These are phyloP conservation scores for Penicillium olsonii DNA, from an alignment of 2,329 filamentous ascomycete species.

Conservation along the genomic window DNA sequence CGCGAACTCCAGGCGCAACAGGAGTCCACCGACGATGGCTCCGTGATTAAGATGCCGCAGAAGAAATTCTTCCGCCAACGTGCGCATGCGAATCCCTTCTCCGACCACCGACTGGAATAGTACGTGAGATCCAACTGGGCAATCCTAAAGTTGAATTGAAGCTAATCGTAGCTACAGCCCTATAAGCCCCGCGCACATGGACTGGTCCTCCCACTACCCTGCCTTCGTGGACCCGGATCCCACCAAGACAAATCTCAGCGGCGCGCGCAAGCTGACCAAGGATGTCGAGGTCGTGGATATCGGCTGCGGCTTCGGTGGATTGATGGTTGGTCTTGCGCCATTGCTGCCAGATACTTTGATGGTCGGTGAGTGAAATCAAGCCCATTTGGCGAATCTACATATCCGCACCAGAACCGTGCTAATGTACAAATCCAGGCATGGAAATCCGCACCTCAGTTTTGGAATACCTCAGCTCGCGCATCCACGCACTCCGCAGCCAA, in stretches of 20 bases:
- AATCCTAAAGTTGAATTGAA: slow-evolving; percentile 1
- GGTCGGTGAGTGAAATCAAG: slow-evolving; percentile 61
- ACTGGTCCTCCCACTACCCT: slow-evolving; percentile 85
- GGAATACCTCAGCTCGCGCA: slow-evolving; percentile 85
- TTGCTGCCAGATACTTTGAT: slow-evolving; percentile 79
- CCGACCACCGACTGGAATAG: slow-evolving; percentile 89
- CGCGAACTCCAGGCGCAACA: slow-evolving; percentile 24
- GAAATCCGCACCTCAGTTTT: slow-evolving; percentile 91
- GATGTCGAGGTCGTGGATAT: slow-evolving; percentile 93
- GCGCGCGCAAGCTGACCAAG: slow-evolving; percentile 55
- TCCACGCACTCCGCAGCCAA: slow-evolving; percentile 70
- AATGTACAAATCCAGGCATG: no score
- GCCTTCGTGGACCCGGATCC: slow-evolving; percentile 58
- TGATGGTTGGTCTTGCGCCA: slow-evolving; percentile 82
- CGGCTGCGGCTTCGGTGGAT: slow-evolving; percentile 91
- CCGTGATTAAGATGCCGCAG: slow-evolving; percentile 67
- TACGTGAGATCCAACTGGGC: slow-evolving; percentile 51
- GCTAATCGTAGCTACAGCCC: slow-evolving; percentile 59
- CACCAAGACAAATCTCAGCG: slow-evolving; percentile 33
- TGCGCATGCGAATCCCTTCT: slow-evolving; percentile 97
- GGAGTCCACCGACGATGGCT: slow-evolving; percentile 23
- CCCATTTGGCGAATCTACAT: no score
- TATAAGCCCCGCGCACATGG: slow-evolving; percentile 76
- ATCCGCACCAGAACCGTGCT: no score
- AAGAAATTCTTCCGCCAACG: slow-evolving; percentile 97